These are phyloP conservation scores for Nigrospora oryzae DNA, from an alignment of 2,329 filamentous ascomycete genomes.

Conservation along the genomic window DNA sequence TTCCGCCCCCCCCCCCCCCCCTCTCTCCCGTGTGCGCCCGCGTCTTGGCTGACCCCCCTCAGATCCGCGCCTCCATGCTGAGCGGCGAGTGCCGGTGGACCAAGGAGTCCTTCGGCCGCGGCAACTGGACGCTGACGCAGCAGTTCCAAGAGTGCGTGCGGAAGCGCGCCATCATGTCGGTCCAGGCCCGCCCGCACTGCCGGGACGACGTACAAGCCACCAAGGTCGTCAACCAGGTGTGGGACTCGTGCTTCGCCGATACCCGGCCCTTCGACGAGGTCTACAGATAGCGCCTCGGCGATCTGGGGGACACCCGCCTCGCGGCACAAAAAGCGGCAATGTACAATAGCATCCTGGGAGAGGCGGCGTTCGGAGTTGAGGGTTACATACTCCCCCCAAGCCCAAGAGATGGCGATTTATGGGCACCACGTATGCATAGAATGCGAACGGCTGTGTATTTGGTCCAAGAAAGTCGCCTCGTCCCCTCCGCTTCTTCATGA, in stretches of 20 bases:
- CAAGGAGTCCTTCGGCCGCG: constrained; percentile 74
- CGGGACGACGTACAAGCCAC: constrained; percentile 80
- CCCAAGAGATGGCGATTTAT: not conserved
- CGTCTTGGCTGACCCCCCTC: constrained; percentile 8
- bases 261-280: constrained; percentile 96
- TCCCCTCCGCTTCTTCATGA: too few relatives aligned
- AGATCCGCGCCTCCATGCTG: constrained; percentile 89
- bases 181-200: constrained; percentile 70
- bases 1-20: not conserved
- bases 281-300: constrained; percentile 77
- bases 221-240: constrained; percentile 92
- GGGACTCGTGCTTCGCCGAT: constrained; percentile 93
- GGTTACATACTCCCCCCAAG: not conserved
- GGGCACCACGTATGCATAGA: not conserved
- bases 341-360: constrained; percentile 3
- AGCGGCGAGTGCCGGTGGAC: constrained; percentile 91
- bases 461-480: too few relatives aligned
- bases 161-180: constrained; percentile 68
- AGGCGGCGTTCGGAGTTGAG: constrained; percentile 2
- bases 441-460: too few relatives aligned
- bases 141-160: constrained; percentile 93
- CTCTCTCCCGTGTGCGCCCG: not conserved
- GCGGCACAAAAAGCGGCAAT: not conserved
- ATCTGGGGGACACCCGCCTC: not conserved
- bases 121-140: constrained; percentile 82